Evolutionary conservation across 306 rosid species (phyloP), one percentile per base, ranked within the genome.

Genomic region (barrel medic (Medicago truncatula)): DNA sequence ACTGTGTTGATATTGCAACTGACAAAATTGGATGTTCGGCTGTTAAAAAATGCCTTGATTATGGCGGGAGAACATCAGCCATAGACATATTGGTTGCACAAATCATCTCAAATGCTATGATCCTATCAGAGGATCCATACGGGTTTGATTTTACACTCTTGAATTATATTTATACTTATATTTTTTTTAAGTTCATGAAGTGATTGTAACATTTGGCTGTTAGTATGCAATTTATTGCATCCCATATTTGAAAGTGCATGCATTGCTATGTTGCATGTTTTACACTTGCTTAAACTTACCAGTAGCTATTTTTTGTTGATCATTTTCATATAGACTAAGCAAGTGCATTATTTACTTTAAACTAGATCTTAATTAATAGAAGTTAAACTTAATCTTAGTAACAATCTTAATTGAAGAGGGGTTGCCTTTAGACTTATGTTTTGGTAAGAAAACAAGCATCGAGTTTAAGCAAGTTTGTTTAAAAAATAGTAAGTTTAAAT

Each of bases 131-230:
- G 31, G 54, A 85, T 83, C 69, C 20, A 21, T 81, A 43, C 18
- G 96, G 89, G 96, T 88, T 60, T 67, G 82, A 53, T 3, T 63
- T 52, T 9, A 2, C 44, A 47, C 40, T 61, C 43, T 61, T 61
- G 3, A 28, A 60, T 16, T 7, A 0, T 9, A 21, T 21, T 25
- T n/a, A n/a, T n/a, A n/a, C n/a, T n/a, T 58, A 4, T 58, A 11
- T 16, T 21, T 14, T 44, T 38, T 59, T 46, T 1, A 47, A 47
- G 5, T 47, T 47, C 53, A 14, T 47, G 5, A 14, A 14, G 2
- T 14, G 0, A 47, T 47, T 47, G 17, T 47, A 12, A 47, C 53
- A 46, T 13, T 46, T 46, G 53, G 47, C 9, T 43, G 47, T 41
- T 41, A 41, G 46, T 12, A 12, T 46, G n/a, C 52, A 46, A 46